Percentiles rank a stretch among this genome's conserved stretches.
These are phyloP conservation scores for Phtheirospermum japonicum DNA, from an alignment of 257 asterid species.

Conservation along the genomic window DNA sequence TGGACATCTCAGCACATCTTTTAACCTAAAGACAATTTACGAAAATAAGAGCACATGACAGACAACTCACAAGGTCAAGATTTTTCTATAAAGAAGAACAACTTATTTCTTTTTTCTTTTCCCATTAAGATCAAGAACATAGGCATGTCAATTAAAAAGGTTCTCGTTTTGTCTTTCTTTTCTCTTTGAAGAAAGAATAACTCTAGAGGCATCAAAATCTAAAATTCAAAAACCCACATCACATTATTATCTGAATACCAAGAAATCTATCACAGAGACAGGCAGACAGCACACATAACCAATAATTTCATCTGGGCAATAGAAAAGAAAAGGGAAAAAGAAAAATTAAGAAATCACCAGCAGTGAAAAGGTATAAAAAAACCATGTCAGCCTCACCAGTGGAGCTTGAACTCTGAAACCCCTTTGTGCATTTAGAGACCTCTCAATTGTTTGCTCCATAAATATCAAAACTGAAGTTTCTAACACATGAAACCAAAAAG, in stretches of 20 bases:
- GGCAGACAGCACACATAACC: conserved; percentile 26
- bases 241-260: conserved; percentile 1
- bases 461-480: conserved; percentile 39
- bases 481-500: conserved; percentile 28
- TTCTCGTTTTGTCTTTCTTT: not conserved
- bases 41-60: not conserved
- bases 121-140: no score
- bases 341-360: conserved; percentile 16
- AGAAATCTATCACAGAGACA: not conserved
- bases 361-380: conserved; percentile 27
- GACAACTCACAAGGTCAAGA: no score
- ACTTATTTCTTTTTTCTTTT: no score
- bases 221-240: conserved; percentile 23
- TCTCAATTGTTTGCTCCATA: conserved; percentile 70
- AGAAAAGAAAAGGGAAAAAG: conserved; percentile 6
- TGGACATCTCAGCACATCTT: conserved; percentile 98
- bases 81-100: no score
- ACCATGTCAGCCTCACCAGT: conserved; percentile 51
- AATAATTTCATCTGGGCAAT: conserved; percentile 31
- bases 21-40: conserved; percentile 58
- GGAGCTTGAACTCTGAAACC: conserved; percentile 87
- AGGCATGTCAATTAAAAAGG: not conserved
- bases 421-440: conserved; percentile 76
- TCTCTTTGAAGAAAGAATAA: not conserved
- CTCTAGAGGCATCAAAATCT: conserved; percentile 2